phyloP scores from a whole-genome alignment of 106 monocot species.

The Phalaenopsis aphrodite region DNA sequence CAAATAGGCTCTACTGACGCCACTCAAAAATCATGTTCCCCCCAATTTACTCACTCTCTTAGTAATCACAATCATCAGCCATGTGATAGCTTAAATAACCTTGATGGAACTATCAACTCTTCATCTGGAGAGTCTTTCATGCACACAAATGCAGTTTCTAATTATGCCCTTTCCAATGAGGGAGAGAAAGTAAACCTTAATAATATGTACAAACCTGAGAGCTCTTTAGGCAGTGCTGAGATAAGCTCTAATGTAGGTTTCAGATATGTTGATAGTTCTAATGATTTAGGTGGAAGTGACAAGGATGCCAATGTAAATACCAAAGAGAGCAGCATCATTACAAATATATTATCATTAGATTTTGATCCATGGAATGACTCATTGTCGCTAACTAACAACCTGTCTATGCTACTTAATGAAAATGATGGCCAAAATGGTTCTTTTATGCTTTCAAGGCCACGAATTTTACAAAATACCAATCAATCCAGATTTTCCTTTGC shows the following conservation, averaged over 20 bases:
- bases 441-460: slow-evolving; percentile 11
- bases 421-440: slow-evolving; percentile 5
- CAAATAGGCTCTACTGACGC: background rate
- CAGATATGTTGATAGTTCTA: background rate
- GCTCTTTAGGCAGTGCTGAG: background rate
- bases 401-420: slow-evolving; percentile 17
- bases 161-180: background rate
- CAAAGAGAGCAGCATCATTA: slow-evolving; percentile 15
- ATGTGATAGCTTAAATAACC: background rate
- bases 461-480: slow-evolving; percentile 2
- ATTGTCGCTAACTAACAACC: slow-evolving; percentile 14
- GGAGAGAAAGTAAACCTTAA: background rate
- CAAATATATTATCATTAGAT: slow-evolving; percentile 19
- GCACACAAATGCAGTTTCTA: background rate
- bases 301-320: slow-evolving; percentile 7
- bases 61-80: slow-evolving; percentile 1
- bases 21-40: background rate
- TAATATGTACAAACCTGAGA: background rate
- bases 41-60: slow-evolving; percentile 3
- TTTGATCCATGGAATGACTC: slow-evolving; percentile 30
- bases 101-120: background rate
- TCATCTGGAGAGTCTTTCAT: background rate
- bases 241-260: background rate
- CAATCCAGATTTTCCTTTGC: slow-evolving; percentile 60
- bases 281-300: background rate